phyloP scores from a whole-genome alignment of 148 eudicot species.

The Nyssa sinensis region DNA sequence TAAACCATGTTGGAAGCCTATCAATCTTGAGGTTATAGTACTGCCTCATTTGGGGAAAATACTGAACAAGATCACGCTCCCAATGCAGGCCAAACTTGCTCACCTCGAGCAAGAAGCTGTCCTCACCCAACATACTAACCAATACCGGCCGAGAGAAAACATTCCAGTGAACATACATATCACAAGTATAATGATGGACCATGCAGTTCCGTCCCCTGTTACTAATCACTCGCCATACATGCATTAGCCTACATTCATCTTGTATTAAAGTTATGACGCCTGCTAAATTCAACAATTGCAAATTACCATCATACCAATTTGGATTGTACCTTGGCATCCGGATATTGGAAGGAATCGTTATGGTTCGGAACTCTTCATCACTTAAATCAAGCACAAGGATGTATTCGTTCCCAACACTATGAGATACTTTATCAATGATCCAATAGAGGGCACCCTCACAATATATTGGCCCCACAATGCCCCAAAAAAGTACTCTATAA shows the following conservation, averaged over 20 bases:
- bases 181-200: background rate
- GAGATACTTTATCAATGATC: background rate
- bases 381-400: conserved; percentile 3
- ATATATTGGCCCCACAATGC: background rate
- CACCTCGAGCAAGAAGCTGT: conserved; percentile 3
- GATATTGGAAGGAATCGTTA: too few relatives aligned
- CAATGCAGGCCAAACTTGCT: too few relatives aligned
- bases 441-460: conserved; percentile 11
- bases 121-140: background rate
- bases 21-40: conserved; percentile 1
- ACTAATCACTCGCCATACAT: background rate
- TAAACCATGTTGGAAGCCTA: background rate
- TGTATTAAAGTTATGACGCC: background rate
- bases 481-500: background rate
- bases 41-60: background rate
- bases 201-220: too few relatives aligned
- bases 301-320: too few relatives aligned
- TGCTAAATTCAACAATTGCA: background rate
- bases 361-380: conserved; percentile 8
- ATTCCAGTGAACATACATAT: conserved; percentile 9
- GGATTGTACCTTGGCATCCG: too few relatives aligned
- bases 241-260: background rate
- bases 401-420: too few relatives aligned
- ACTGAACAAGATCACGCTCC: background rate
- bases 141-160: background rate